Conservation (phyloP, 208 protist species). For the Acanthamoeba rhysodes region DNA sequence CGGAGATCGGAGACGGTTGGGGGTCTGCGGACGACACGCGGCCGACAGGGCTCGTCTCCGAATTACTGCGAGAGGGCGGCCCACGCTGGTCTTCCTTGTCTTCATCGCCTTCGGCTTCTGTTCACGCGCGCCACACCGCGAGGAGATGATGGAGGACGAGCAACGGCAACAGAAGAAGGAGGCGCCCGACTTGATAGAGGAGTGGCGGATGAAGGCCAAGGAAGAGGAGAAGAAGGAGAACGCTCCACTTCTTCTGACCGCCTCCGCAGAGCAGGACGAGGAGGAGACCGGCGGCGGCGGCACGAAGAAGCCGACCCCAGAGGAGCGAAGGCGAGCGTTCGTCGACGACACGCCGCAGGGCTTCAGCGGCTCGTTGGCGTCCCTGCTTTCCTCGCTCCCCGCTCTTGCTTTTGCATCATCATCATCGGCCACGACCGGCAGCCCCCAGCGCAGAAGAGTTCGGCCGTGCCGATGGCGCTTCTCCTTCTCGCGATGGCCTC, state of each 20-base stretch:
- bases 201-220: neutral
- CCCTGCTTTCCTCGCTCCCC: neutral
- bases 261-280: neutral
- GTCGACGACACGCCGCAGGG: neutral
- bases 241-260: neutral
- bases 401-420: too few species aligned
- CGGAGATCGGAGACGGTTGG: too few species aligned
- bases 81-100: too few species aligned
- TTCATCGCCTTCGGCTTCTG: too few species aligned
- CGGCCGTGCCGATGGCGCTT: neutral
- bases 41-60: too few species aligned
- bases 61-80: too few species aligned
- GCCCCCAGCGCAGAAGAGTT: neutral
- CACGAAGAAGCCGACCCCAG: too few species aligned
- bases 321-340: neutral
- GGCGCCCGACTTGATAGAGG: neutral
- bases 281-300: neutral
- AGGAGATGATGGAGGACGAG: neutral
- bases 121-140: too few species aligned
- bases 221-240: neutral
- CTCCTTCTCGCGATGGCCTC: neutral
- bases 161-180: neutral
- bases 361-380: neutral
- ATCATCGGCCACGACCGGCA: neutral
- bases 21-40: too few species aligned